Evolutionary conservation across 495 filamentous ascomycete genomes (phyloP).

Genomic region (Echria macrotheca): DNA sequence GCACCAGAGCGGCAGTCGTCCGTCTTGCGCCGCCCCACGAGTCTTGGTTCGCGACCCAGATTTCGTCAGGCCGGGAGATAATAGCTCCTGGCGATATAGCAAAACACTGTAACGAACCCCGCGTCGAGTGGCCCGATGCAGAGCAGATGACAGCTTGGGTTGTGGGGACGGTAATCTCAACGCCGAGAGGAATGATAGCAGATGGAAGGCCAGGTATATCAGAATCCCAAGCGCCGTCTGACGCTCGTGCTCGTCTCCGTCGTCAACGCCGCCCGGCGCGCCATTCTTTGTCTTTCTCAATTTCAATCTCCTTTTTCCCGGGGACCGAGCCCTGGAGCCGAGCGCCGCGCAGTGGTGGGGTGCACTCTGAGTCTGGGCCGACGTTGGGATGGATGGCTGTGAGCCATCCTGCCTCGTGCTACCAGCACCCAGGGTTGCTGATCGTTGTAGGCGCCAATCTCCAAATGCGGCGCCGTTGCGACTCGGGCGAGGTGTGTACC

Average conservation of each 20-base stretch:
- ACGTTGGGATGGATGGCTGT: constrained; percentile 2
- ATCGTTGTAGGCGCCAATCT: background rate
- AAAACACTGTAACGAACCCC: background rate
- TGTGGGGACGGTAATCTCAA: constrained; percentile 12
- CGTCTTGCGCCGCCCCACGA: too few relatives aligned
- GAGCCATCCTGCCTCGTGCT: background rate
- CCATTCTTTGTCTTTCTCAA: background rate
- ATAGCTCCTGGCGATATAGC: constrained; percentile 15
- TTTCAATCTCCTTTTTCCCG: background rate
- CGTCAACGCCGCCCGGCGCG: background rate
- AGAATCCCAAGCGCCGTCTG: background rate
- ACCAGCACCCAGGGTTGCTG: background rate
- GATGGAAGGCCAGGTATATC: constrained; percentile 3
- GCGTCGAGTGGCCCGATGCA: background rate
- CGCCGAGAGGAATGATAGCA: constrained; percentile 1
- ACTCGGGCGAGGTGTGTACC: too few relatives aligned
- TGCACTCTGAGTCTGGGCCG: background rate
- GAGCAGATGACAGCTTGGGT: constrained; percentile 13
- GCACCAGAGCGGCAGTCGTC: constrained; percentile 7
- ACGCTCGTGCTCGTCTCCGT: background rate
- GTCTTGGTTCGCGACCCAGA: constrained; percentile 6
- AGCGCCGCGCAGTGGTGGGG: background rate
- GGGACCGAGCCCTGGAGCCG: constrained; percentile 6
- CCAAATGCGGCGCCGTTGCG: background rate
- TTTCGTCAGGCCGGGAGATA: constrained; percentile 2